Conservation (phyloP, 2,329 filamentous ascomycete species). For the Calonectria pteridis region DNA sequence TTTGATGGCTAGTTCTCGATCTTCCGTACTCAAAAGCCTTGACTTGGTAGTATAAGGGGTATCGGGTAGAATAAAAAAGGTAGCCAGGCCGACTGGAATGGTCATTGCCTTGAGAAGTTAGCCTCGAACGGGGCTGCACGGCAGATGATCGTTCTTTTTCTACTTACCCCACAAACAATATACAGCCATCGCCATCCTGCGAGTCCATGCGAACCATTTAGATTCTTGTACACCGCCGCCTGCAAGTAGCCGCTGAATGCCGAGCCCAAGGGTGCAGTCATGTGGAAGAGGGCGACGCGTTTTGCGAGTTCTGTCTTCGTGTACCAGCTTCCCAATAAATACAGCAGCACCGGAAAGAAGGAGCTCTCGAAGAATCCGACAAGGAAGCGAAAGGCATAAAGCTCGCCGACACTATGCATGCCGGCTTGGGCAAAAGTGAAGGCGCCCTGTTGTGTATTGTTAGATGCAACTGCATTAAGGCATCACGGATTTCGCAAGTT, state of each 20-base stretch:
- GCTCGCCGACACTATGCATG: not conserved
- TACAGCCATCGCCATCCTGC: not conserved
- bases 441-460: not conserved
- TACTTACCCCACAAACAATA: not conserved
- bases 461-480: not conserved
- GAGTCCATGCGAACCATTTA: not conserved
- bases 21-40: not conserved
- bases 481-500: no score
- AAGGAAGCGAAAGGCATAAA: constrained; percentile 22
- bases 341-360: constrained; percentile 21
- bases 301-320: constrained; percentile 26
- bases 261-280: constrained; percentile 42
- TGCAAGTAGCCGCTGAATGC: constrained; percentile 18
- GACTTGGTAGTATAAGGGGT: not conserved
- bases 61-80: not conserved
- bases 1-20: not conserved
- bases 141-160: not conserved
- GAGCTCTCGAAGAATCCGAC: constrained; percentile 24
- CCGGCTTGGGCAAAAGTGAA: constrained; percentile 2
- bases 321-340: constrained; percentile 26
- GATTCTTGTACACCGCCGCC: constrained; percentile 5
- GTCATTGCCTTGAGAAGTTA: not conserved
- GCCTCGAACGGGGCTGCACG: no score
- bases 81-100: not conserved
- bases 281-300: constrained; percentile 28